These are phyloP conservation scores for Thyridium curvatum DNA, from an alignment of 2,329 filamentous ascomycete species.

Conservation along the genomic window DNA sequence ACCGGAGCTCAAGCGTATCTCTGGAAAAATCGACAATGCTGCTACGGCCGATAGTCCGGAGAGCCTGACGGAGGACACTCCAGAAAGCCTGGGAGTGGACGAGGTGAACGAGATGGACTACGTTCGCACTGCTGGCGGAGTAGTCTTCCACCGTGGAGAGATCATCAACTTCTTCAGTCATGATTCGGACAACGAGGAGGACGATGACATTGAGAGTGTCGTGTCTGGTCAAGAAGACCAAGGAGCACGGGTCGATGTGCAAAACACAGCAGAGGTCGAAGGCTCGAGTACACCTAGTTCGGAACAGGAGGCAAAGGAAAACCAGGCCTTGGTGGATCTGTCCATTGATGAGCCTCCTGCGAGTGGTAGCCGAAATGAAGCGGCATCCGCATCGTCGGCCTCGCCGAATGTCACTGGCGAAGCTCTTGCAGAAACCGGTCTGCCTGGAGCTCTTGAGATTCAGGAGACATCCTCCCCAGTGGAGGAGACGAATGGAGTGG, in stretches of 20 bases:
- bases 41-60: not conserved
- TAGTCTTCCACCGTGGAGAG: slow-evolving; percentile 23
- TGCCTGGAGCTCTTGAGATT: too few species aligned
- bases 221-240: not conserved
- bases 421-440: not conserved
- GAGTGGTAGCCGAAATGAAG: too few species aligned
- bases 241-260: not conserved
- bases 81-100: not conserved
- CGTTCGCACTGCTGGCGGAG: slow-evolving; percentile 16
- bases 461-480: too few species aligned
- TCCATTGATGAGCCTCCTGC: too few species aligned
- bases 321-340: not conserved
- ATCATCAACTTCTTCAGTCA: slow-evolving; percentile 19
- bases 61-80: not conserved
- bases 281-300: not conserved
- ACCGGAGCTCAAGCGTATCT: not conserved
- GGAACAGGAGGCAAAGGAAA: not conserved
- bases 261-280: not conserved
- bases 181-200: slow-evolving; percentile 11
- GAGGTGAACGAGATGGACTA: slow-evolving; percentile 15
- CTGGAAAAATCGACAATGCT: not conserved
- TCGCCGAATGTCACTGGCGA: too few species aligned
- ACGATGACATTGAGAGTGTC: not conserved
- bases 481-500: too few species aligned
- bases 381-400: too few species aligned